Conservation (phyloP, 192 early-diverging fungal species). For the Funneliformis mosseae region DNA sequence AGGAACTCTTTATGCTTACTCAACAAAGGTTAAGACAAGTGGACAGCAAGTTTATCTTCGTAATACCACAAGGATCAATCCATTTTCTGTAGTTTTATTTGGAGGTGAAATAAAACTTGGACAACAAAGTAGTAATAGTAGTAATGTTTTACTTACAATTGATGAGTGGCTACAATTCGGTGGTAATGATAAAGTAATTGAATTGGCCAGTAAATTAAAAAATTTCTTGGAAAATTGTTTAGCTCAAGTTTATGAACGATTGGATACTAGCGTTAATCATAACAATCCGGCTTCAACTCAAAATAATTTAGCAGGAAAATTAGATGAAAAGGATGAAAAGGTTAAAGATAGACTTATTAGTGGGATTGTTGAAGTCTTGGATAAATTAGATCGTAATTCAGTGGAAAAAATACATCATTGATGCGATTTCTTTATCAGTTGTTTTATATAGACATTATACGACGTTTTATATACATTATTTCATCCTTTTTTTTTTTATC, state of each 20-base stretch:
- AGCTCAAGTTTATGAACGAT: constrained; percentile 39
- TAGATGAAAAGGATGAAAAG: constrained; percentile 33
- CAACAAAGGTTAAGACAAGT: constrained; percentile 44
- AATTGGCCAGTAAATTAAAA: constrained; percentile 36
- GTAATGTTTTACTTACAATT: constrained; percentile 39
- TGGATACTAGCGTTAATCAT: neutral
- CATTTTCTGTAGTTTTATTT: constrained; percentile 46
- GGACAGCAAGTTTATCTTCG: constrained; percentile 47
- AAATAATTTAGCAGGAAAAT: constrained; percentile 10
- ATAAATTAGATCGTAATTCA: constrained; percentile 41
- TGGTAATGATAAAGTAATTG: constrained; percentile 39
- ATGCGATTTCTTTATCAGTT: neutral
- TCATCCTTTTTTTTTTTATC: no score
- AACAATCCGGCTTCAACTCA: constrained; percentile 4
- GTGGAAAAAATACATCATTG: neutral
- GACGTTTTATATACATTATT: no score
- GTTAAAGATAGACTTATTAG: constrained; percentile 42
- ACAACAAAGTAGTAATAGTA: constrained; percentile 31
- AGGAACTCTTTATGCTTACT: constrained; percentile 49
- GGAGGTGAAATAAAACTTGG: constrained; percentile 42
- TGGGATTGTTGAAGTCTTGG: constrained; percentile 43
- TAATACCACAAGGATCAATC: constrained; percentile 44
- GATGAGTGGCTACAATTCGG: constrained; percentile 48
- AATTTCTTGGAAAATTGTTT: constrained; percentile 43
- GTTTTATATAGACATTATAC: no score